Base-by-base conservation (phyloP, 2,329 filamentous ascomycete species). In the Phaeosphaeria sp. region DNA sequence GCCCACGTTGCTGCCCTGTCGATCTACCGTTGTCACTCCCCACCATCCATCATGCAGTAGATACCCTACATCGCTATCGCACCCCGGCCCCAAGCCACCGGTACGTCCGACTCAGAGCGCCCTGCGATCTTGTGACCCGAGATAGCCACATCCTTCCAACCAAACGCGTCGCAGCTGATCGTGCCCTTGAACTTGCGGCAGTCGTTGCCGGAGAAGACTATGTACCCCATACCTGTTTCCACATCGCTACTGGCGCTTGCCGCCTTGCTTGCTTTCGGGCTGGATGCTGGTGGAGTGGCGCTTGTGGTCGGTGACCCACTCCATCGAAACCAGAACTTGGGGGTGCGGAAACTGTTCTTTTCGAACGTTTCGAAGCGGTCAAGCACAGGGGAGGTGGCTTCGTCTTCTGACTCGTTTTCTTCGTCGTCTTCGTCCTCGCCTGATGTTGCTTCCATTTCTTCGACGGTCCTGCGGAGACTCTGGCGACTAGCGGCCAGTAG, bases 241-340 rank as follows among this genome's bases (percentile, higher is more conserved):
- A 22, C 21, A 4, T 22, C 39, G 20, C 21, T 45, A 6, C 25
- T n/a, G 27, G 21, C 42, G 11, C 39, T 15, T 4, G 39, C 53
- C 15, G 55, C 42, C 21, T 44, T 22, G 11, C 24, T 17, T 1
- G 45, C 33, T 7, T 42, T 40, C 2, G 22, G 20, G 15, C 47
- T 55, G 3, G 22, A 27, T 15, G 5, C n/a, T n/a, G 20, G 8
- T 6, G 42, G n/a, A 11, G 36, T 39, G 17, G 36, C 5, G 36
- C 11, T 39, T 11, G 13, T 45, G 43, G 43, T 45, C 6, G 43
- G 21, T 11, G 30, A n/a, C 43, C 66, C 66, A 46, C 58, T 67
- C 66, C 66, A 71, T n/a, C 57, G 56, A 8, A 71, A 55, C 68
- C 68, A 71, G 47, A 71, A 71, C 27, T 69, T 71, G 22, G 68